Evolutionary conservation across 164 flowering plant species (phyloP), one percentile per base, ranked within the genome.

Genomic region (Cinnamomum micranthum): DNA sequence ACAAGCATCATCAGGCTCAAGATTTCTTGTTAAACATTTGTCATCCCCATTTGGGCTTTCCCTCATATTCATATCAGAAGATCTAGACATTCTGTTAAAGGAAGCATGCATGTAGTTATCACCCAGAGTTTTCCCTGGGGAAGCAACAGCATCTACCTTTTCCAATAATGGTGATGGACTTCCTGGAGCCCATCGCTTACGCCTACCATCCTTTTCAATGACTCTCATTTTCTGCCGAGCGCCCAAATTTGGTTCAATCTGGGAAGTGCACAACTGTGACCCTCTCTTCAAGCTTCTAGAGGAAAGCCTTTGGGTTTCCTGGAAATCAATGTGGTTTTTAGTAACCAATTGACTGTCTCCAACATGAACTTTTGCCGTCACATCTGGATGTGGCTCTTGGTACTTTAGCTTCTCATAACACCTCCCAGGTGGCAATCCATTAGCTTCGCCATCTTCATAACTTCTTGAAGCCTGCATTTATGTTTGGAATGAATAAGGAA

Each of bases 61-160:
- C 76, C 82, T 84, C 59, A 69, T 55, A 71, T 85, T 79, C 76
- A 83, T 74, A 77, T 85, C 85, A 84, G 78, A 70, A 82, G 62
- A 80, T 65, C 82, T 83, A 77, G 70, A 74, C 66, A 24, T 73
- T 83, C 81, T 77, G 79, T 80, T 80, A 79, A 81, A 71, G 74
- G 88, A 87, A 82, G 87, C 80, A 84, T 79, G 85, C 78, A 81
- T 81, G 80, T 77, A 72, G 70, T 80, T 87, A 79, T 85, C 87
- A 84, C 81, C 90, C 84, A 80, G 65, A 77, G 72, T 69, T 77
- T 82, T 77, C 73, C 73, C 74, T 77, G 86, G 85, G 80, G 78
- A 88, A 80, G 88, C 84, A 89, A 84, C 85, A 82, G 75, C 84
- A 78, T 87, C 86, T 82, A 86, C 90, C 89, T 87, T 82, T 77